Percentiles rank a stretch among this genome's conserved stretches.
Evolutionary conservation across 2,329 filamentous ascomycete species (phyloP).

Genomic region (Monilinia vaccinii-corymbosi): DNA sequence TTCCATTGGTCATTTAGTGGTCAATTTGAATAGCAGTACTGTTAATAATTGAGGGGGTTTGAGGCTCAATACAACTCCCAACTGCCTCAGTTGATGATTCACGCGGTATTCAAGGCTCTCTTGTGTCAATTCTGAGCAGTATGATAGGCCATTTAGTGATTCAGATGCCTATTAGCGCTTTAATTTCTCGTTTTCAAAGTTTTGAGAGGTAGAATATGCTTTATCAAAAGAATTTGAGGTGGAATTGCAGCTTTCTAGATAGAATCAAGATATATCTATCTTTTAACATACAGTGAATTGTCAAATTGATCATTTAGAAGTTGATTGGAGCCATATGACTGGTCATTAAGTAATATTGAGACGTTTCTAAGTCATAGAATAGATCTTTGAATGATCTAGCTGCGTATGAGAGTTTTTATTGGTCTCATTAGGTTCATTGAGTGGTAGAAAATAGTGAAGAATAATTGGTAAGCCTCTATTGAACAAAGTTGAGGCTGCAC

Average conservation of each 20-base stretch:
- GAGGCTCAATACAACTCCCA: not conserved
- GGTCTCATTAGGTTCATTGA: not conserved
- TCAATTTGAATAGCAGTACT: too few species aligned
- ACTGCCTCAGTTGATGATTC: too few species aligned
- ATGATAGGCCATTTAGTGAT: not conserved
- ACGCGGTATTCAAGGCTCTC: too few species aligned
- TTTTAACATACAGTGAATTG: not conserved
- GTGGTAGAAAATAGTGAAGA: too few species aligned
- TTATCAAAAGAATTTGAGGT: not conserved
- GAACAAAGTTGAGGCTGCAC: not conserved
- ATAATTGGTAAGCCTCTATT: not conserved
- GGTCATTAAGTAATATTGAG: too few species aligned
- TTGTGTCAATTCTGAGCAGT: too few species aligned
- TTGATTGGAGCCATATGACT: not conserved
- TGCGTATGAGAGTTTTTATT: not conserved
- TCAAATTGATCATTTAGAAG: not conserved
- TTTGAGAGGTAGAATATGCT: not conserved
- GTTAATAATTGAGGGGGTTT: not conserved
- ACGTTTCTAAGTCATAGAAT: not conserved
- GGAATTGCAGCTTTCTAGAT: not conserved
- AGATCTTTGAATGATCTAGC: not conserved
- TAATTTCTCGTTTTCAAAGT: not conserved
- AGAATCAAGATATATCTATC: not conserved
- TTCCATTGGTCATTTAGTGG: too few species aligned
- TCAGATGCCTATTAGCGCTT: not conserved